Base-by-base conservation (phyloP, 2,329 filamentous ascomycete genomes). In the Tolypocladium tundrense region DNA sequence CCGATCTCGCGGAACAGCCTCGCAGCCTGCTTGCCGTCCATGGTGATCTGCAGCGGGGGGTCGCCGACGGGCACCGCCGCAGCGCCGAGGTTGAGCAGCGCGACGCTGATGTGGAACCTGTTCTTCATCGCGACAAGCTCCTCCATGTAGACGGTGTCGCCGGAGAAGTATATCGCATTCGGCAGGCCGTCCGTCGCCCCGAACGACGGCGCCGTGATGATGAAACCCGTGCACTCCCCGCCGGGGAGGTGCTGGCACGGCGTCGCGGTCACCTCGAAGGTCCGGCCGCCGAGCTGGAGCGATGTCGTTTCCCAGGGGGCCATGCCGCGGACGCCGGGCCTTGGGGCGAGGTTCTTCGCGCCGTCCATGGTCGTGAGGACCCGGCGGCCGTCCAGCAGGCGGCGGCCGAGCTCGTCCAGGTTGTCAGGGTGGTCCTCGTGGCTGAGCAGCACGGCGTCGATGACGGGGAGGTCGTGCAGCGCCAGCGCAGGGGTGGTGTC, bases 371-470 rank as follows among this genome's bases (percentile, higher is more conserved):
- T 79, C 0, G 77, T 79, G 37, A 79, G 66, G 5, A 80, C 78
- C 2, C 64, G 66, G 9, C 76, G 75, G 4, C 75, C 77, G 53
- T 79, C 70, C 7, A 80, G 71, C 0, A 79, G 69, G 9, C 62
- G 69, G 5, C 77, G 77, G 27, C 78, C 77, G 0, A 73, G 61
- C 2, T 72, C 68, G 40, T 81, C 78, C 2, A 81, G 69, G 59
- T 80, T 80, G 60, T 80, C 78, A 0, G 69, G 67, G 58, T 80
- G 78, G 63, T 80, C 75, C 63, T 80, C 78, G 58, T 81, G 78
- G 63, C 74, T 78, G 10, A 80, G 69, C 1, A 80, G 69, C 4
- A 80, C 67, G n/a, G 72, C 77, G 54, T 79, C 77, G 60, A 80
- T 77, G 11, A 66, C 65, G 0, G 78, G 78, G 0, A 80, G 68